Base-by-base conservation (phyloP, 805 yeast genomes). In the Wickerhamiella spandovensis region DNA sequence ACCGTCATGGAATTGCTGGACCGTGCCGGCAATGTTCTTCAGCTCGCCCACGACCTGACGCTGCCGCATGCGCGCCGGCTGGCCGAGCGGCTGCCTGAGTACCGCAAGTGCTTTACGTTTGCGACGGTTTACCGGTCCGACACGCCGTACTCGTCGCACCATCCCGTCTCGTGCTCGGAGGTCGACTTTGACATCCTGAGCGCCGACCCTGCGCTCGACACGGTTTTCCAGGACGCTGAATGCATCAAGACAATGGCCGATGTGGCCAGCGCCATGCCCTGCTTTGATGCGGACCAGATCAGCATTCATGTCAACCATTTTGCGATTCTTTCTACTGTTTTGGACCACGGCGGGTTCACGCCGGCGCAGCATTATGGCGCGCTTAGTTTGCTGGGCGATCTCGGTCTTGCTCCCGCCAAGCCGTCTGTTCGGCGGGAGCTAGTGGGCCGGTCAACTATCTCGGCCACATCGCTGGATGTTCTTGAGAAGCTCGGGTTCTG, bases 31-130 rank as follows among this genome's bases (percentile, higher is more conserved):
- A 78, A 88, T 0, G 90, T 92, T 3, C 68, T 92, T 32, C 95
- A 89, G 56, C 67, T 92, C 32, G 95, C 96, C 2, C 88, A 84
- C 61, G 98, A 92, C 63, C 71, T 89, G 54, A 84, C 95, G 0
- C 69, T 89, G 32, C 97, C 99, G 0, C 77, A 84, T 70, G 98
- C 98, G 0, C 72, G 97, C 56, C 72, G 79, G 47, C 64, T 92
- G 30, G 88, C 96, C 2, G 77, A 82, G 50, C 70, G 72, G n/a
- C 73, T 72, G 18, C 70, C 78, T 2, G 68, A 74, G 2, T 63
- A 67, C 49, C 68, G 69, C 49, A 89, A 90, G 63, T 69, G 82
- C 17, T 90, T 71, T 63, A 72, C 94, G 25, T 77, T 83, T 54
- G 95, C 85, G 47, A 78, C 79, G 57, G 97, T 92, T 1, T 92